These are phyloP conservation scores for Stellera chamaejasme DNA, from an alignment of 345 rosid genomes.

Conservation along the genomic window DNA sequence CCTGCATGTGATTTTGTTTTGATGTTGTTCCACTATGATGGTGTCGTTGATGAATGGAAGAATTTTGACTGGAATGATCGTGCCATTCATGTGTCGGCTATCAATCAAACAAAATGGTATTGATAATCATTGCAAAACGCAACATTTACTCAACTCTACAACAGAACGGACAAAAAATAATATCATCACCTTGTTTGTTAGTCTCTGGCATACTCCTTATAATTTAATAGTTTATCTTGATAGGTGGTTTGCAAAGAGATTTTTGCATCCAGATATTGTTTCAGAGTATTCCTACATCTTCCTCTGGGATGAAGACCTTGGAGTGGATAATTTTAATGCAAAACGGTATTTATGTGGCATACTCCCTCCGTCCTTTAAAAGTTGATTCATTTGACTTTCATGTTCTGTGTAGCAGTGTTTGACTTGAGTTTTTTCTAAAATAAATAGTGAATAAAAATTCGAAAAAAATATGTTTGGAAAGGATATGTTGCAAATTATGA, in stretches of 20 bases:
- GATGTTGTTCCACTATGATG: slow-evolving; percentile 41
- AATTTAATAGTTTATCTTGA: background rate
- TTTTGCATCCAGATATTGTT: slow-evolving; percentile 31
- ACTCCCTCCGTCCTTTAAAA: no score
- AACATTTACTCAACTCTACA: background rate
- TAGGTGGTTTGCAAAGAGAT: no score
- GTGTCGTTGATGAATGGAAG: slow-evolving; percentile 29
- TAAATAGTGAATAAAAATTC: no score
- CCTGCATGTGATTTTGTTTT: slow-evolving; percentile 21
- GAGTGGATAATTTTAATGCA: slow-evolving; percentile 30
- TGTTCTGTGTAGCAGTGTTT: no score
- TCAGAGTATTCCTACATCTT: slow-evolving; percentile 29
- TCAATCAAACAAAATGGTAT: slow-evolving; percentile 13
- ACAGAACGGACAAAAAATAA: no score
- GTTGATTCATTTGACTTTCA: no score
- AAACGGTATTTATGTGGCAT: no score
- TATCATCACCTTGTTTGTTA: background rate
- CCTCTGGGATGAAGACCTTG: slow-evolving; percentile 42
- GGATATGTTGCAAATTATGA: no score
- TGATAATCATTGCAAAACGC: background rate
- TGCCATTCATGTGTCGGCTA: slow-evolving; percentile 3
- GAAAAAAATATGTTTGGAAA: no score
- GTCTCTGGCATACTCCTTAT: background rate
- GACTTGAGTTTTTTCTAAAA: no score
- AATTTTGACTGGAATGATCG: slow-evolving; percentile 8